These are phyloP conservation scores for Coelastrella sp. DNA, from an alignment of 139 green algal genomes.

Conservation along the genomic window DNA sequence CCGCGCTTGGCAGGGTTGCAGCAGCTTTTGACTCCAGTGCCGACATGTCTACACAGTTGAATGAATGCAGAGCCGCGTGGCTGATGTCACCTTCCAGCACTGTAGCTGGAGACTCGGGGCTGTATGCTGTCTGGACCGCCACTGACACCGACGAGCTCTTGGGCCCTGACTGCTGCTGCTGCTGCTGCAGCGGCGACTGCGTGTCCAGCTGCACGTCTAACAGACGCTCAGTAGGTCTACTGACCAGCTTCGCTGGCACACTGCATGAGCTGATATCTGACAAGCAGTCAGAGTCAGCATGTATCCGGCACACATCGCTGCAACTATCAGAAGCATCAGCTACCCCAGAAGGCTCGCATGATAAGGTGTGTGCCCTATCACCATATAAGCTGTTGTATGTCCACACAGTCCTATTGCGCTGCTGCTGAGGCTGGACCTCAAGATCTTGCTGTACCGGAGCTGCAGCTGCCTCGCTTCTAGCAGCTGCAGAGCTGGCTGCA, in stretches of 20 bases:
- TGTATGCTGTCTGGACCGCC: too few relatives aligned
- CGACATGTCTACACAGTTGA: too few relatives aligned
- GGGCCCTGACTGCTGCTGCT: not conserved
- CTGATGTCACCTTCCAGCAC: too few relatives aligned
- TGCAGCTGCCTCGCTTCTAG: too few relatives aligned
- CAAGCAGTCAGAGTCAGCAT: not conserved
- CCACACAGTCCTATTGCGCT: not conserved
- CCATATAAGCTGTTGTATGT: constrained; percentile 28
- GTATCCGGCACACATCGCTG: constrained; percentile 4
- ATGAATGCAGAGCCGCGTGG: too few relatives aligned
- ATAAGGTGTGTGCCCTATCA: not conserved
- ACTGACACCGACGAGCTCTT: not conserved
- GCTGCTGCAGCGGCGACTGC: not conserved
- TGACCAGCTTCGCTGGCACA: too few relatives aligned
- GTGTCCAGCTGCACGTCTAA: too few relatives aligned
- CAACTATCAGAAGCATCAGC: not conserved
- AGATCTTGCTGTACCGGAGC: not conserved
- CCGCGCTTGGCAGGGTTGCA: not conserved
- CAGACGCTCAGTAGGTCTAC: too few relatives aligned
- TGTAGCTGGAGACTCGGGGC: too few relatives aligned
- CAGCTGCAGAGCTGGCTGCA: not conserved
- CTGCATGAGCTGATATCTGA: not conserved
- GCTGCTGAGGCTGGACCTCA: not conserved
- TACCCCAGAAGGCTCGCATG: not conserved
- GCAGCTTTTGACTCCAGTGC: too few relatives aligned